Evolutionary conservation across 2,329 filamentous ascomycete genomes (phyloP).

Genomic region (Zasmidium angulare): DNA sequence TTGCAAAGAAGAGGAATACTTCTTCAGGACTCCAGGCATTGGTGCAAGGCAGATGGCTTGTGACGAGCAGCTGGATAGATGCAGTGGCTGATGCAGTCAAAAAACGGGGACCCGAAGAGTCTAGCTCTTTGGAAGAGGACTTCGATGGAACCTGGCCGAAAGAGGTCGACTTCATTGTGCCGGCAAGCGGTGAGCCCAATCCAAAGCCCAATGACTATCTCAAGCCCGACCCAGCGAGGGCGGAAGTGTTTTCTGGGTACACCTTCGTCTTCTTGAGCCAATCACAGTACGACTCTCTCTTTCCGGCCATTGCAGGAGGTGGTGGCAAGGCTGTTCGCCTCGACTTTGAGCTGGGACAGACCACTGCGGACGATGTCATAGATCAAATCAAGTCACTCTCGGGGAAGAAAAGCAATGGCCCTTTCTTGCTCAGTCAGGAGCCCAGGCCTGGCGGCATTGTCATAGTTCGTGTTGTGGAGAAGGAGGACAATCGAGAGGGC

Average conservation of each 20-base stretch:
- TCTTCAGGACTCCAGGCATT: slow-evolving; percentile 83
- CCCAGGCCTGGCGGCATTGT: slow-evolving; percentile 60
- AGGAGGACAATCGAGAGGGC: slow-evolving; percentile 39
- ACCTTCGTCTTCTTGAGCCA: slow-evolving; percentile 84
- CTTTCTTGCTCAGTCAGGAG: slow-evolving; percentile 32
- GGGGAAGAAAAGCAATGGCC: slow-evolving; percentile 64
- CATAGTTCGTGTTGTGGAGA: slow-evolving; percentile 69
- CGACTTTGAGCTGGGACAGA: slow-evolving; percentile 61
- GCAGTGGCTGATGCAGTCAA: slow-evolving; percentile 64
- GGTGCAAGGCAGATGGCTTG: slow-evolving; percentile 76
- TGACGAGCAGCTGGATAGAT: slow-evolving; percentile 71
- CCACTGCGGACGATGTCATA: slow-evolving; percentile 67
- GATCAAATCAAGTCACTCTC: slow-evolving; percentile 72
- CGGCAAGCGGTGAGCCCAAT: slow-evolving; percentile 72
- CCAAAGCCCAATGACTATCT: slow-evolving; percentile 64
- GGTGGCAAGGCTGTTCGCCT: slow-evolving; percentile 77
- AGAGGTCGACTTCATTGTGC: slow-evolving; percentile 69
- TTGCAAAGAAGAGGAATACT: slow-evolving; percentile 86
- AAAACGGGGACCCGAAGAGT: slow-evolving; percentile 26
- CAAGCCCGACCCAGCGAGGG: slow-evolving; percentile 64
- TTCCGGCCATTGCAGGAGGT: slow-evolving; percentile 73
- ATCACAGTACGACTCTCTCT: slow-evolving; percentile 72
- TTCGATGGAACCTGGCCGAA: slow-evolving; percentile 80
- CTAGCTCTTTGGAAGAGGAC: slow-evolving; percentile 66
- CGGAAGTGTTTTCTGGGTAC: slow-evolving; percentile 78